Base-by-base conservation (phyloP, 2,329 filamentous ascomycete species). In the Pestalotiopsis sp. region DNA sequence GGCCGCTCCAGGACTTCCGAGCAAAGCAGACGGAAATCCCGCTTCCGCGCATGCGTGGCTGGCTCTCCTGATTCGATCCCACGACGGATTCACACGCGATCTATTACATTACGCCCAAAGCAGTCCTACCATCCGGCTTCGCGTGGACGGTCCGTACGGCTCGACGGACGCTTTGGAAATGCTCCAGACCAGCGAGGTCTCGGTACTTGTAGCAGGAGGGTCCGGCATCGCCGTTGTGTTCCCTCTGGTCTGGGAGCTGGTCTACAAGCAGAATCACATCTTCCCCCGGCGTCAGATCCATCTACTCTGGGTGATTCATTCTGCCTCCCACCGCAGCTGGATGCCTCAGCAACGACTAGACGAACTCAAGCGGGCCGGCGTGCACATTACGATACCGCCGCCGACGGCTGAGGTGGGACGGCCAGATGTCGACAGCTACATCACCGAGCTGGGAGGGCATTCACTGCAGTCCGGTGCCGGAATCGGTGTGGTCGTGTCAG, bases 101-200 rank as follows among this genome's bases (percentile, higher is more conserved):
- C 82, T 92, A 9, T 81, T 91, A 1, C 73, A 79, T 39, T 80
- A 88, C 72, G 87, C 88, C 2, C 79, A 78, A 9, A 72, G 76
- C 0, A 81, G 86, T 68, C 72, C 80, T 5, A 80, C 81, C 2
- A 80, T 86, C 0, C 72, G 74, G 1, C 80, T 91, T 27, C 82
- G 86, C 6, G 76, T 92, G n/a, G 89, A 92, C 71, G 90, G 90
- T 0, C 90, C 90, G 0, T 91, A 92, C 72, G 90, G 90, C 52
- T 89, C 86, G 11, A 79, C 81, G 0, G 85, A 87, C 71, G 86
- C 88, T 0, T 79, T 89, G 17, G 78, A 85, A 20, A 82, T 88
- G 74, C 80, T 91, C 2, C 81, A 82, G 7, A 78, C 80, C 14
- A 81, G 83, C 17, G 80, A 84, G 52, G 81, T 84, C 0, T 82